Evolutionary conservation across 495 filamentous ascomycete species (phyloP), one percentile per base, ranked within the genome.

Genomic region (Annulohypoxylon bovei): DNA sequence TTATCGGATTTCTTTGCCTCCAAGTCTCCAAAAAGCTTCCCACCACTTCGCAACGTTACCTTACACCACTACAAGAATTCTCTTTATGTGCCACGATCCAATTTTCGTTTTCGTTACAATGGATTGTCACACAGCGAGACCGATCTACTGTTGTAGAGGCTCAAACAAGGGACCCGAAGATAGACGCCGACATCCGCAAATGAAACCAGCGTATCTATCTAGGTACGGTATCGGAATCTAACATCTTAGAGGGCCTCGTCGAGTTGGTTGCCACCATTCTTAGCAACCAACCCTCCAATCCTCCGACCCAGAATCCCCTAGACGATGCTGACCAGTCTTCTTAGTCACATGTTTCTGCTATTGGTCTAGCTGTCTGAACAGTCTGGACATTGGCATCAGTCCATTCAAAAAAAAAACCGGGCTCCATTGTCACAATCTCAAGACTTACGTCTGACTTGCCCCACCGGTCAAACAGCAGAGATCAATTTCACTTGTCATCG

Each of bases 41-140:
- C 44, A 50, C 42, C 42, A 73, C 67, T 71, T 66, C 75, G 75
- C 72, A 77, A 77, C 75, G 75, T 77, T 77, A 77, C 75, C 27
- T 75, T 70, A 57, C 20, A 42, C 59, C 39, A 62, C 28, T 62
- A 76, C 37, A 20, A 53, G 44, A 37, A 55, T 53, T 42, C 40
- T 62, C 7, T 37, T 18, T 55, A 32, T 27, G 18, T 70, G 50
- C 39, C 46, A 69, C 61, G 58, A 59, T 56, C 66, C 62, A 63
- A 55, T 67, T 55, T 65, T 74, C 61, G 39, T 46, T 23, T 35
- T 57, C 54, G 44, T 55, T 33, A 5, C 35, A 68, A 67, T 75
- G 66, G 65, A 71, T 65, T 50, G 65, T 73, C 55, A 70, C 70
- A 73, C 53, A 65, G 8, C 52, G 46, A 42, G 16, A 25, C 25